Base-by-base conservation (phyloP, 306 rosid genomes). In the Cyclanthera cordifolia region DNA sequence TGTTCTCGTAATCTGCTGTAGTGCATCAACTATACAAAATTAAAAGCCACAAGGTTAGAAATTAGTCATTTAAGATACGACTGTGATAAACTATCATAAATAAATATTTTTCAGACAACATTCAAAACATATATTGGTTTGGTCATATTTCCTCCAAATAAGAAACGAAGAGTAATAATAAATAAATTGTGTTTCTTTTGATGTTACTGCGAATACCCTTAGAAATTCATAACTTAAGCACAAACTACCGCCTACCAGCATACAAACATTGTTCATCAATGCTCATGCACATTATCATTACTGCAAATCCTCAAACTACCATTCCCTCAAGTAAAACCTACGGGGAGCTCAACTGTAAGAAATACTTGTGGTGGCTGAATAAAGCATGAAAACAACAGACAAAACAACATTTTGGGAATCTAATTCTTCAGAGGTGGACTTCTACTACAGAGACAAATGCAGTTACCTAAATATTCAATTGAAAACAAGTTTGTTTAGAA, bases 1-100 rank as follows among this genome's bases (percentile, higher is more conserved):
- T 8, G 78, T 81, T n/a, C 69, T 69, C 49, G 82, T 57, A 47
- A 92, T 89, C 82, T 84, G 80, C 76, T 73, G 67, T 53, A 92
- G 98, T 65, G 87, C 87, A 78, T 87, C 85, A 75, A 87, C 96
- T 89, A 73, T 51, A 60, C 63, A 71, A 51, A 67, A 71, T 39
- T 1, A 66, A 41, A 75, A 43, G 67, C 73, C 69, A 54, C 57
- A 37, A 65, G 24, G 27, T 50, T 64, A 74, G 72, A 53, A 43
- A 67, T 21, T 8, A 12, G 69, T 41, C 41, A 8, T 21, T 21
- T 41, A 21, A 12, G 69, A 41, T 41, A 63, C 6, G 51, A 63
- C 28, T 34, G 25, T 12, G 52, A 64, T 64, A 14, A 20, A 64
- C 28, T 41, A 15, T 1, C 53, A 43, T 64, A 21, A 64, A 61